Percentiles rank a stretch among this genome's conserved stretches.
These are phyloP conservation scores for Aquilaria yunnanensis DNA, from an alignment of 345 rosid species.

Conservation along the genomic window DNA sequence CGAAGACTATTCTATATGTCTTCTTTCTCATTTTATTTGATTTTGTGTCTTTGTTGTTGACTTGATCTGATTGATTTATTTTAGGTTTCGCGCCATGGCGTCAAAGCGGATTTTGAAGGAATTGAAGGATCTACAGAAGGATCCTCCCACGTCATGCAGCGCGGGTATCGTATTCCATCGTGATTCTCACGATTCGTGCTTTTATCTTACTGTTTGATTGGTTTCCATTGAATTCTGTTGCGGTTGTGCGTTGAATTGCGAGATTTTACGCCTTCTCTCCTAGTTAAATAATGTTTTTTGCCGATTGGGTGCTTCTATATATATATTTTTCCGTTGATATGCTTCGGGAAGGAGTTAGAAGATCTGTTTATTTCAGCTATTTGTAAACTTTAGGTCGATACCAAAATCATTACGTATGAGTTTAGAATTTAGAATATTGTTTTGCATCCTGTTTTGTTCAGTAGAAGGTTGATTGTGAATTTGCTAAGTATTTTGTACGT, in stretches of 20 bases:
- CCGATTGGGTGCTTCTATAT: neutral
- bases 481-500: no score
- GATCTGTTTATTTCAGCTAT: no score
- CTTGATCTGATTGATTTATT: constrained; percentile 4
- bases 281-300: no score
- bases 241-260: neutral
- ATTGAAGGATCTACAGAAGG: constrained; percentile 78
- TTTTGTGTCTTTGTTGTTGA: neutral
- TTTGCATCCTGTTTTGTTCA: no score
- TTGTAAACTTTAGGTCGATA: no score
- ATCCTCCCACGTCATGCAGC: constrained; percentile 81
- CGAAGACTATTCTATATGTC: constrained; percentile 3
- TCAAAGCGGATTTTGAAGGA: constrained; percentile 83
- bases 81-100: constrained; percentile 49
- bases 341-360: no score
- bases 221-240: neutral
- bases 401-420: no score
- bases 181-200: no score
- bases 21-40: neutral
- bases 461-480: no score
- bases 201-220: no score
- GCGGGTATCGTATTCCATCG: constrained; percentile 33
- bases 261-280: neutral
- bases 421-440: no score
- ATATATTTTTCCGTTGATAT: neutral